These are phyloP conservation scores for Fusarium keratoplasticum DNA, from an alignment of 2,329 filamentous ascomycete species.

Conservation along the genomic window DNA sequence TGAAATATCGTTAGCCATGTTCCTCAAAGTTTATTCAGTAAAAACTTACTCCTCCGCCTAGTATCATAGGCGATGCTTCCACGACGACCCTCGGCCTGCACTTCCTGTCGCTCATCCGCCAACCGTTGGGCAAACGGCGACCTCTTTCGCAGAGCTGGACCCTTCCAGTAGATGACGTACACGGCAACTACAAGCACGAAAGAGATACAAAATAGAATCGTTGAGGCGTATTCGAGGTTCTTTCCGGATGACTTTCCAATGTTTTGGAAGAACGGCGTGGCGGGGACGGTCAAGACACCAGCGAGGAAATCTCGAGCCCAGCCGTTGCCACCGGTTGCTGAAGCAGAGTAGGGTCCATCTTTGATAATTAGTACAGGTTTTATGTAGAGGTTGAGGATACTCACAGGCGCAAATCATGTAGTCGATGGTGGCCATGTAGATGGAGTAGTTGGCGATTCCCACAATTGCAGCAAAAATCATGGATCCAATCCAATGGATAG, in stretches of 20 bases:
- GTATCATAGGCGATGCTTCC: constrained; percentile 43
- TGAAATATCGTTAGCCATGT: constrained; percentile 20
- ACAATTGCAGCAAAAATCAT: constrained; percentile 74
- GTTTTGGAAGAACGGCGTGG: constrained; percentile 72
- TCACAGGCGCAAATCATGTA: constrained; percentile 66
- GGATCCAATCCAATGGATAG: constrained; percentile 75
- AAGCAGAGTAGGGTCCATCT: constrained; percentile 75
- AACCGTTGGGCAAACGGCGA: constrained; percentile 75
- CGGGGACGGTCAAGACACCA: constrained; percentile 76
- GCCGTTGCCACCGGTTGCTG: constrained; percentile 80
- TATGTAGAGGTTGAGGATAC: accelerated
- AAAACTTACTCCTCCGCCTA: constrained; percentile 45
- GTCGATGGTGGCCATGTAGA: constrained; percentile 82
- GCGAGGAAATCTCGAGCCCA: constrained; percentile 80
- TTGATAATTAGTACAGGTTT: neutral
- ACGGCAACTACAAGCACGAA: constrained; percentile 71
- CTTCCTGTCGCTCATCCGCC: constrained; percentile 55
- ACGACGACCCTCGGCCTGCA: constrained; percentile 44
- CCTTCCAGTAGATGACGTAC: constrained; percentile 75
- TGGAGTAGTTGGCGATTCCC: constrained; percentile 79
- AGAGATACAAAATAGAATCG: constrained; percentile 73
- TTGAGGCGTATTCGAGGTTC: constrained; percentile 70
- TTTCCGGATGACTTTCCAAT: constrained; percentile 60
- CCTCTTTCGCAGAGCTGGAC: constrained; percentile 67
- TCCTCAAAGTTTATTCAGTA: accelerated